These are phyloP conservation scores for Pseudocercospora fijiensis DNA, from an alignment of 2,329 filamentous ascomycete genomes.

Conservation along the genomic window DNA sequence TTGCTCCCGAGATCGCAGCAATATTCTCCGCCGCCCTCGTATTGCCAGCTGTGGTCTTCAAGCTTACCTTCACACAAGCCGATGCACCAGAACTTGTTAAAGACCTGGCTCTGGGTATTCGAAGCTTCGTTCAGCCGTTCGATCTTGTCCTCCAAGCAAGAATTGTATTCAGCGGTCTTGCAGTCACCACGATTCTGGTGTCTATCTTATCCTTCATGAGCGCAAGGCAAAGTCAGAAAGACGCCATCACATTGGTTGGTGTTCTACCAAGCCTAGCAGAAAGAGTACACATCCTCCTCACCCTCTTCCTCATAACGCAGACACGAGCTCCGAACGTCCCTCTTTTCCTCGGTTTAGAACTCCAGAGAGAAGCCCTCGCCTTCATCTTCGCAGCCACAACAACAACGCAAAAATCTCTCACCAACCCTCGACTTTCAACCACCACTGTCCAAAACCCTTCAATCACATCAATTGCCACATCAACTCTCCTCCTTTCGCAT, in stretches of 20 bases:
- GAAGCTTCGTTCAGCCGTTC: slow-evolving; percentile 30
- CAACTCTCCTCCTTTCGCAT: slow-evolving; percentile 74
- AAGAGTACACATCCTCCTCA: slow-evolving; percentile 64
- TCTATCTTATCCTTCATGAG: slow-evolving; percentile 27
- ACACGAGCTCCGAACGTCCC: slow-evolving; percentile 82
- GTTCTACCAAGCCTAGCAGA: slow-evolving; percentile 32
- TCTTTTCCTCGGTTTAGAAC: slow-evolving; percentile 72
- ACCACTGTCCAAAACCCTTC: not conserved
- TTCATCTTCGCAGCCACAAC: slow-evolving; percentile 20
- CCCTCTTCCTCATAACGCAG: slow-evolving; percentile 81
- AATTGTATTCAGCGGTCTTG: slow-evolving; percentile 41
- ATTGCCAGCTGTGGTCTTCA: slow-evolving; percentile 72
- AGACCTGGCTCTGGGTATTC: slow-evolving; percentile 44
- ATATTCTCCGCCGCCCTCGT: slow-evolving; percentile 46
- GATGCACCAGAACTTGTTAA: slow-evolving; percentile 74
- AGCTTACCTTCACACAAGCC: slow-evolving; percentile 80
- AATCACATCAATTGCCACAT: slow-evolving; percentile 54
- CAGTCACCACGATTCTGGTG: slow-evolving; percentile 34
- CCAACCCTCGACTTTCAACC: not conserved
- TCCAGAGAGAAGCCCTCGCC: slow-evolving; percentile 47
- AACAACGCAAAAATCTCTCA: not conserved
- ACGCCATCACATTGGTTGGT: slow-evolving; percentile 13
- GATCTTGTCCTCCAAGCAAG: slow-evolving; percentile 40
- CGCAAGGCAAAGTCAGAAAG: slow-evolving; percentile 15
- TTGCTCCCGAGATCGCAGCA: slow-evolving; percentile 33